phyloP scores from a whole-genome alignment of 1,139 yeast species.

The Suhomyces wounanorum region DNA sequence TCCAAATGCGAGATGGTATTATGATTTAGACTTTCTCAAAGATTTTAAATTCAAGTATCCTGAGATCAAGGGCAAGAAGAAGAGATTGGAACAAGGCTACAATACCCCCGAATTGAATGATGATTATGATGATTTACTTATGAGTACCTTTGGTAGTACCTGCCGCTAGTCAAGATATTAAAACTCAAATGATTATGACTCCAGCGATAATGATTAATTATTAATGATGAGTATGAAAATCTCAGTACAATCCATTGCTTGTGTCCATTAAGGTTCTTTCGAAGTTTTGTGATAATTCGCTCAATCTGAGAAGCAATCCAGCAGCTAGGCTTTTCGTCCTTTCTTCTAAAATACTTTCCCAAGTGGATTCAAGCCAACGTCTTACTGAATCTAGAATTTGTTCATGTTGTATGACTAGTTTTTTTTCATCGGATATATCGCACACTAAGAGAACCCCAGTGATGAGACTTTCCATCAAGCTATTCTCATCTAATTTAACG shows the following conservation, averaged over 20 bases:
- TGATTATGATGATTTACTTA: not conserved
- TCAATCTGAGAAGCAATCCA: constrained; percentile 45
- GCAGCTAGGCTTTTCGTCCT: constrained; percentile 51
- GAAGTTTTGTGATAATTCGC: constrained; percentile 22
- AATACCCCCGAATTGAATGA: not conserved
- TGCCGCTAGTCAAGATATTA: not conserved
- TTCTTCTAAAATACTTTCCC: constrained; percentile 52
- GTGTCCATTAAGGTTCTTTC: constrained; percentile 21
- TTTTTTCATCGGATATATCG: constrained; percentile 46
- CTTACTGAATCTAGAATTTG: constrained; percentile 36
- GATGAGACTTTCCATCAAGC: constrained; percentile 46
- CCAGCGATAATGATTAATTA: too few species aligned
- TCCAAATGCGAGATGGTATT: constrained; percentile 46
- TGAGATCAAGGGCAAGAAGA: not conserved
- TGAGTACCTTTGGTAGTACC: not conserved
- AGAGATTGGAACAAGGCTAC: not conserved
- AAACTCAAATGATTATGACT: not conserved
- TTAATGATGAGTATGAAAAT: too few species aligned
- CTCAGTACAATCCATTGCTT: constrained; percentile 13
- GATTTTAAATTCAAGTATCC: not conserved
- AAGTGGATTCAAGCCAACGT: constrained; percentile 42
- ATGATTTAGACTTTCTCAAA: constrained; percentile 24
- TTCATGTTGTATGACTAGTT: constrained; percentile 30
- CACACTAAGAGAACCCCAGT: constrained; percentile 50
- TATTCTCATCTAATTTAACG: constrained; percentile 31